Conservation (phyloP, 2,329 filamentous ascomycete genomes). For the Ophiostoma tasmaniense region DNA sequence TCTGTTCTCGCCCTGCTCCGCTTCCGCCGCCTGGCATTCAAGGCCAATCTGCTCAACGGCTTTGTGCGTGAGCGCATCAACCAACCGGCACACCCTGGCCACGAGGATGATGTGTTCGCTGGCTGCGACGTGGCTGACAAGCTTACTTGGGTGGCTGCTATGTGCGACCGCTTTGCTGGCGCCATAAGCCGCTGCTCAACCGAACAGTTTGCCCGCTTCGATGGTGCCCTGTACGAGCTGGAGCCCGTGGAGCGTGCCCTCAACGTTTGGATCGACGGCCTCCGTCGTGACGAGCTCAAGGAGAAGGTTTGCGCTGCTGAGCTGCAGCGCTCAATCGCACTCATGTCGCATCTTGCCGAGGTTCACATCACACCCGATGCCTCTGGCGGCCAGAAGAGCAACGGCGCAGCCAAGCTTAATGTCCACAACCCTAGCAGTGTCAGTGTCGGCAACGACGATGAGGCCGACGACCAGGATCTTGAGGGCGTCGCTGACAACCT, state of each 20-base stretch:
- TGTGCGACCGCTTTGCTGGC: constrained; percentile 76
- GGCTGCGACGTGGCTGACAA: constrained; percentile 78
- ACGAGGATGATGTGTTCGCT: constrained; percentile 70
- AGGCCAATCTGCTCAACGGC: constrained; percentile 67
- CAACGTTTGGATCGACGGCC: constrained; percentile 77
- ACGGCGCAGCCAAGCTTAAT: not conserved
- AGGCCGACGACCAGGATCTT: constrained; percentile 36
- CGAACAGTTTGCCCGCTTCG: constrained; percentile 69
- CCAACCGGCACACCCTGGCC: constrained; percentile 50
- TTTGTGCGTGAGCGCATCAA: constrained; percentile 73
- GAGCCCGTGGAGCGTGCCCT: constrained; percentile 85
- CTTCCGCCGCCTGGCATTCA: constrained; percentile 83
- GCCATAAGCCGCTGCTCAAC: constrained; percentile 71
- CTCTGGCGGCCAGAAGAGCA: not conserved
- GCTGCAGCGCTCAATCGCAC: constrained; percentile 72
- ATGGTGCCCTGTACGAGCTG: constrained; percentile 74
- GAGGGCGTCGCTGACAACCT: constrained; percentile 70
- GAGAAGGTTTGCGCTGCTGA: constrained; percentile 75
- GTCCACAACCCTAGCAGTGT: constrained; percentile 12
- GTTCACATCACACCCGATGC: constrained; percentile 54
- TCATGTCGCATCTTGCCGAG: constrained; percentile 79
- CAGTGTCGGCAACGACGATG: constrained; percentile 15
- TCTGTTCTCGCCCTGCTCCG: constrained; percentile 82
- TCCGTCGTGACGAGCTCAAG: constrained; percentile 78
- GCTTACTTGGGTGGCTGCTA: constrained; percentile 71